These are phyloP conservation scores for Funneliformis caledonium DNA, from an alignment of 371 early-diverging fungal genomes.

Conservation along the genomic window DNA sequence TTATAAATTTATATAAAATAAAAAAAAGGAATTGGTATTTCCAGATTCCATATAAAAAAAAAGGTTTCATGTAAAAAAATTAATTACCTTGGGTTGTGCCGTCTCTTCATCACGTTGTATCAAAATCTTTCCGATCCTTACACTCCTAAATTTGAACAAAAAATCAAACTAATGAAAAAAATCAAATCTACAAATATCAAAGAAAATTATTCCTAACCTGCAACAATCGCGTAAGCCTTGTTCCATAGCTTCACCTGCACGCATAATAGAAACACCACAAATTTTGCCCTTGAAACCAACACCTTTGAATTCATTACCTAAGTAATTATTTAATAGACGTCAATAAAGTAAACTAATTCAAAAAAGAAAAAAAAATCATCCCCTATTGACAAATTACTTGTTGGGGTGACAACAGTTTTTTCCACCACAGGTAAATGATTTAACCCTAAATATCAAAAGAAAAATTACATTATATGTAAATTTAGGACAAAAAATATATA, in stretches of 20 bases:
- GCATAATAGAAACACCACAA: constrained; percentile 95
- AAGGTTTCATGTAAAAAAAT: too few species aligned
- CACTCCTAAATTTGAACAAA: constrained; percentile 56
- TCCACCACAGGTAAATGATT: constrained; percentile 88
- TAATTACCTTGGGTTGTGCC: constrained; percentile 74
- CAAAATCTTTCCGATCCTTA: constrained; percentile 92
- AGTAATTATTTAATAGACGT: background rate
- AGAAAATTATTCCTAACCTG: constrained; percentile 48
- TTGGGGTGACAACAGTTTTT: constrained; percentile 79
- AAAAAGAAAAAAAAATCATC: background rate
- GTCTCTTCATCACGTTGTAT: constrained; percentile 96
- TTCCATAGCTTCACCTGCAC: constrained; percentile 94
- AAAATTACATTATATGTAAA: background rate
- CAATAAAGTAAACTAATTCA: background rate
- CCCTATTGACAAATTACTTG: constrained; percentile 52
- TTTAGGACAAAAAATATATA: background rate
- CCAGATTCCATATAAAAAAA: too few species aligned
- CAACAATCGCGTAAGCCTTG: constrained; percentile 92
- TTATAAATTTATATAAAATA: too few species aligned
- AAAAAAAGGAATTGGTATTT: too few species aligned
- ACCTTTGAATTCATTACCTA: constrained; percentile 68
- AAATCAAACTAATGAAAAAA: too few species aligned
- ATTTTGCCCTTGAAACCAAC: constrained; percentile 85
- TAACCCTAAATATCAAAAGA: constrained; percentile 58
- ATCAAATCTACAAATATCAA: too few species aligned